Evolutionary conservation across 2,329 filamentous ascomycete genomes (phyloP).

Genomic region (Penicillium hesseltinei): DNA sequence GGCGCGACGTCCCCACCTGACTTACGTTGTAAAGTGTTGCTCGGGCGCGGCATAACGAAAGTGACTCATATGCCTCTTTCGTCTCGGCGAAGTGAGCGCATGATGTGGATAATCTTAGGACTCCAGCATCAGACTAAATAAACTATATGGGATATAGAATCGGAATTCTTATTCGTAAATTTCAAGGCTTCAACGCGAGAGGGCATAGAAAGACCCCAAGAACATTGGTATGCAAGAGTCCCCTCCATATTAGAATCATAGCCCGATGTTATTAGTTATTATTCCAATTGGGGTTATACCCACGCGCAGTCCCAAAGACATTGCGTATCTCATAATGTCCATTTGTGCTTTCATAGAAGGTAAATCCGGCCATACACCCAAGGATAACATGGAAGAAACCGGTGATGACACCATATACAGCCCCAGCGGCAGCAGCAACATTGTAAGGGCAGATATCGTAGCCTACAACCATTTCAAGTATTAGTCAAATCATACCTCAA

Average conservation of each 20-base stretch:
- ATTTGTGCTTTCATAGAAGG: constrained; percentile 1
- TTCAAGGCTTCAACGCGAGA: neutral
- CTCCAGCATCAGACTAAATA: neutral
- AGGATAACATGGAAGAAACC: constrained; percentile 15
- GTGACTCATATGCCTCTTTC: neutral
- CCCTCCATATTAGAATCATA: neutral
- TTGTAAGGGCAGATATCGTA: constrained; percentile 17
- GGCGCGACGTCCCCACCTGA: neutral
- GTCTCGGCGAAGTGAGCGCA: neutral
- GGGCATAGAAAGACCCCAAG: neutral
- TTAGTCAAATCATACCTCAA: neutral
- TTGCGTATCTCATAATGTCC: constrained; percentile 13
- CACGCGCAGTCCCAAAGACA: constrained; percentile 10
- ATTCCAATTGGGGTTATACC: constrained; percentile 13
- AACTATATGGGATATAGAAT: neutral
- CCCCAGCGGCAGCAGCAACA: constrained; percentile 17
- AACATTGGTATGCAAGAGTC: neutral
- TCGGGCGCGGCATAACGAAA: neutral
- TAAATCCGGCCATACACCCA: constrained; percentile 11
- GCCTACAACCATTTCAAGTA: neutral
- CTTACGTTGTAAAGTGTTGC: neutral
- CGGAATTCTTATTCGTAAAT: neutral
- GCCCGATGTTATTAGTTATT: neutral
- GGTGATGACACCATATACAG: constrained; percentile 15
- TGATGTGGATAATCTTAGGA: neutral